Base-by-base conservation (phyloP, 495 filamentous ascomycete genomes). In the Podospora bellae-mahoneyi region DNA sequence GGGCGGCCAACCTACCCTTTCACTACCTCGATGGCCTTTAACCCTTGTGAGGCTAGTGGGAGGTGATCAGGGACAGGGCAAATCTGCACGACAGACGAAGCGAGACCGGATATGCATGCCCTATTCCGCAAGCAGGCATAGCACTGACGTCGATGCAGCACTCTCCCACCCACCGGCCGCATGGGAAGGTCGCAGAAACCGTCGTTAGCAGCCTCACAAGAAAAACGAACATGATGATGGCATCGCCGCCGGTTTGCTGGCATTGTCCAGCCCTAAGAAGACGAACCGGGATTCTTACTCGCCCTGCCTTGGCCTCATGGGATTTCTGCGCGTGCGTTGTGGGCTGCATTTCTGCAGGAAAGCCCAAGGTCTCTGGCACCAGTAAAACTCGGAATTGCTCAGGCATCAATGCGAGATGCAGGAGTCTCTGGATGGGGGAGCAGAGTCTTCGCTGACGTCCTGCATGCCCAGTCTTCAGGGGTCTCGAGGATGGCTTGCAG, bases 371-470 rank as follows among this genome's bases (percentile, higher is more conserved):
- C 44, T 67, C 44, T 67, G 66, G 66, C 64, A 58, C 57, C 55
- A 61, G 19, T 54, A 34, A 32, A 6, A 1, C 28, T 62, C 62
- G 54, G 27, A 66, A 32, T 61, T n/a, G n/a, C 66, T 75, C 69
- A 71, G 76, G 76, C 74, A 73, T 74, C 74, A 75, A 78, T 74
- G 71, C 75, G 61, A 69, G 64, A 62, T 32, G 68, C 62, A 65
- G 53, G 34, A 66, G 39, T 48, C 1, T 6, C 5, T 48, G 39
- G 39, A 48, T 48, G 39, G 39, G 39, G 39, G 39, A 48, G 13
- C 39, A 48, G 39, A 48, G 39, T 10, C 39, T 48, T 6, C 9
- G 39, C 39, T 48, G 39, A 48, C 39, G 39, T 13, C 39, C 39
- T 18, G 39, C 39, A 48, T 48, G 39, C 39, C 9, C 39, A 13